phyloP scores from a whole-genome alignment of 2,329 filamentous ascomycete genomes.

The Aureobasidium uvarum region DNA sequence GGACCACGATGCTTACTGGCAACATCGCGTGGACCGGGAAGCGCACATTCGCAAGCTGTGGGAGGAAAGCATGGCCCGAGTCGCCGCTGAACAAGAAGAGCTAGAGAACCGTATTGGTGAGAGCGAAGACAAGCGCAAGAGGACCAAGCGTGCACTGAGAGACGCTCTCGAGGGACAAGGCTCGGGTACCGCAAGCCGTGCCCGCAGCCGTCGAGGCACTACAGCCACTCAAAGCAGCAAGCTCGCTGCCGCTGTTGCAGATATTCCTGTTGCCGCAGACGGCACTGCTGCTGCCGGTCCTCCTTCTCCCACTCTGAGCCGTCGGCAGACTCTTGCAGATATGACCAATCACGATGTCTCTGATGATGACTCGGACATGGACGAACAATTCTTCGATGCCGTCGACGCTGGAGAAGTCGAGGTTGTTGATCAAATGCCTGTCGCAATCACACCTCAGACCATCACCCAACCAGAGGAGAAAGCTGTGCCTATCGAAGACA shows the following conservation, averaged over 20 bases:
- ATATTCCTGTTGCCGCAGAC: slow-evolving; percentile 26
- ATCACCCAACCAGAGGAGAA: slow-evolving; percentile 27
- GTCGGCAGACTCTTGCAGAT: slow-evolving; percentile 66
- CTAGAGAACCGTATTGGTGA: slow-evolving; percentile 84
- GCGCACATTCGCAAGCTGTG: slow-evolving; percentile 90
- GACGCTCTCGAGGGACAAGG: slow-evolving; percentile 69
- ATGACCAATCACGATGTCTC: slow-evolving; percentile 65
- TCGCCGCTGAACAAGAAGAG: slow-evolving; percentile 91
- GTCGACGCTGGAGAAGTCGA: slow-evolving; percentile 91
- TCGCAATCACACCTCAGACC: slow-evolving; percentile 42
- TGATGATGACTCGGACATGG: slow-evolving; percentile 77
- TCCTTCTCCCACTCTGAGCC: slow-evolving; percentile 41
- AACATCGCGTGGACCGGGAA: slow-evolving; percentile 88
- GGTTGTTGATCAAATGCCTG: slow-evolving; percentile 65
- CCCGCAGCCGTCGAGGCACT: slow-evolving; percentile 27
- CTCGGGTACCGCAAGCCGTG: slow-evolving; percentile 30
- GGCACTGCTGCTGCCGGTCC: slow-evolving; percentile 21
- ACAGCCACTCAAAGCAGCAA: slow-evolving; percentile 15
- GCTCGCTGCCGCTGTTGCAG: slow-evolving; percentile 28
- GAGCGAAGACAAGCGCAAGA: slow-evolving; percentile 83
- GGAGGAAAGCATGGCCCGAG: slow-evolving; percentile 98
- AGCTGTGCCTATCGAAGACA: slow-evolving; percentile 28
- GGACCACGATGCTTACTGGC: slow-evolving; percentile 95
- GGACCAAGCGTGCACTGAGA: slow-evolving; percentile 83
- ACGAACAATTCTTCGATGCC: slow-evolving; percentile 96